Conservation (phyloP, 2,329 filamentous ascomycete genomes). For the Zymoseptoria tritici region DNA sequence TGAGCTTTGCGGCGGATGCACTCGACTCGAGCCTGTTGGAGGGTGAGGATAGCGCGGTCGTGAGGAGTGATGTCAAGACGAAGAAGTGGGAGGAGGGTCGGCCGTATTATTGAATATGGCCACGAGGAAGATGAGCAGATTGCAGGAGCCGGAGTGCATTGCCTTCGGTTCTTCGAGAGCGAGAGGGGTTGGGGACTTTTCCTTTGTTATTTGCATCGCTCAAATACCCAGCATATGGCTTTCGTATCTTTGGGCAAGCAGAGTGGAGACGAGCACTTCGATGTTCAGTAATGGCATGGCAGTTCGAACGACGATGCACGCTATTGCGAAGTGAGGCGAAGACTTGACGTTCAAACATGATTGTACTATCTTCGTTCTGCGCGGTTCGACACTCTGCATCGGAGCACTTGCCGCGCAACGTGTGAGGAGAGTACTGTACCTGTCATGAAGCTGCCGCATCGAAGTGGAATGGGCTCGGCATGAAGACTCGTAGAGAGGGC, state of each 20-base stretch:
- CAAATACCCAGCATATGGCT: neutral
- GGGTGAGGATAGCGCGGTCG: constrained; percentile 3
- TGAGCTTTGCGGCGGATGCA: constrained; percentile 21
- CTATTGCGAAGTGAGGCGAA: neutral
- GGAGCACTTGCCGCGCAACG: neutral
- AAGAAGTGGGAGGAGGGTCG: constrained; percentile 42
- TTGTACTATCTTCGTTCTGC: neutral
- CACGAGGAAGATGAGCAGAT: neutral
- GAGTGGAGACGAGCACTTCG: neutral
- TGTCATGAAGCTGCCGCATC: neutral
- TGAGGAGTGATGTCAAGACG: constrained; percentile 13
- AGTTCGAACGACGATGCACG: neutral
- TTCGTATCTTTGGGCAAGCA: neutral
- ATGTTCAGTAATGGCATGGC: neutral
- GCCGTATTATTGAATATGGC: constrained; percentile 36
- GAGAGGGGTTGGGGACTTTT: neutral
- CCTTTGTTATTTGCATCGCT: neutral
- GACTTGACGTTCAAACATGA: neutral
- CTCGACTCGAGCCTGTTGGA: constrained; percentile 4
- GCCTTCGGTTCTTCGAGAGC: neutral
- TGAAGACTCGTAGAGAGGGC: no score
- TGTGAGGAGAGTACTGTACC: neutral
- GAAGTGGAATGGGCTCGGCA: no score
- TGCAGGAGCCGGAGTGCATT: neutral
- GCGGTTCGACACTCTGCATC: neutral